Evolutionary conservation across 2,329 filamentous ascomycete genomes (phyloP).

Genomic region (Botrytis paeoniae): DNA sequence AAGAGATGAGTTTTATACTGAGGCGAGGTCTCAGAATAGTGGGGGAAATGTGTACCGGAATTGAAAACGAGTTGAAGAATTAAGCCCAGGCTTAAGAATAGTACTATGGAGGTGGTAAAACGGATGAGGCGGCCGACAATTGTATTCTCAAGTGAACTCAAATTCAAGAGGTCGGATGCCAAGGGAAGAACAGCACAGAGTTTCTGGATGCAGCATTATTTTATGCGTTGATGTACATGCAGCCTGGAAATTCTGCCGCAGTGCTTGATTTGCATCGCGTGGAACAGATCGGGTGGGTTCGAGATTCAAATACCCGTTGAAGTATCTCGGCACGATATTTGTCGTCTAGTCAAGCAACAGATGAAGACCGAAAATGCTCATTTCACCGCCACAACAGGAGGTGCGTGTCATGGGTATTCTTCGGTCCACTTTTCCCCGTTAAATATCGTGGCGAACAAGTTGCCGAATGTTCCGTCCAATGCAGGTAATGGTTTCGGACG

Average conservation of each 20-base stretch:
- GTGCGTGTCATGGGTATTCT: neutral
- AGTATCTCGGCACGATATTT: neutral
- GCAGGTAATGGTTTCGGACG: neutral
- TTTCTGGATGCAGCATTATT: neutral
- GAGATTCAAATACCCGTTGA: neutral
- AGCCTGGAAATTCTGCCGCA: neutral
- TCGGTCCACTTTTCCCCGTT: neutral
- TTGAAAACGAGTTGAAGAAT: neutral
- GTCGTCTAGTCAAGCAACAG: neutral
- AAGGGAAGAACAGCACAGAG: constrained; percentile 1
- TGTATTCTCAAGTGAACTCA: neutral
- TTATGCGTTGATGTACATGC: neutral
- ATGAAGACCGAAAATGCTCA: neutral
- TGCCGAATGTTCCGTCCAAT: neutral
- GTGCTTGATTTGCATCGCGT: neutral
- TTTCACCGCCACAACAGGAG: neutral
- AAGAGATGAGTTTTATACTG: neutral
- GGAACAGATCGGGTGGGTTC: neutral
- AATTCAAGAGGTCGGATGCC: neutral
- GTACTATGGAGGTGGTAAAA: neutral
- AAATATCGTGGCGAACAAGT: neutral
- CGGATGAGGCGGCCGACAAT: neutral
- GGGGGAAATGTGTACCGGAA: neutral
- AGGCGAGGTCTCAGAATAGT: neutral
- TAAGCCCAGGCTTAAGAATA: neutral